Evolutionary conservation across 2,329 filamentous ascomycete genomes (phyloP).

Genomic region (Sarocladiaceae sp.): DNA sequence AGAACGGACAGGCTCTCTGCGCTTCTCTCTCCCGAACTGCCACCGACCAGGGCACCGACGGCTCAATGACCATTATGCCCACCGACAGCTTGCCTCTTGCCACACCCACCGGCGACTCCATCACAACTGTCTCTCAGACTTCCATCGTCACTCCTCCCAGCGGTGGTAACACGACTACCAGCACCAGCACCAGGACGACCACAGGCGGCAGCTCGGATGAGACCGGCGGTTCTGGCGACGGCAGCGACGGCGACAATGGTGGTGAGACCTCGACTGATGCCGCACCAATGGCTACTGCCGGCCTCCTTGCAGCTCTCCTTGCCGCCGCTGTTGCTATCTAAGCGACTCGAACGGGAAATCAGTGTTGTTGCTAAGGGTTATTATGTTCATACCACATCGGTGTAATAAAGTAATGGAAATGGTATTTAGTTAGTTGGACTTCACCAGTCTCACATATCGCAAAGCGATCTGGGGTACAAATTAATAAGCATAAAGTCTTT

Average conservation of each 20-base stretch:
- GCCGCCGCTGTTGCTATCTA: slow-evolving; percentile 12
- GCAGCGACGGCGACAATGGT: neutral
- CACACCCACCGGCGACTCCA: neutral
- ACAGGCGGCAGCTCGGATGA: neutral
- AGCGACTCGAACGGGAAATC: neutral
- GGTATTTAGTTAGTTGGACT: too few species aligned
- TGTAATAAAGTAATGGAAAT: too few species aligned
- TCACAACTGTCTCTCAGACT: neutral
- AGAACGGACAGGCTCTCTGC: too few species aligned
- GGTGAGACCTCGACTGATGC: neutral
- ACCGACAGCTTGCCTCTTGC: slow-evolving; percentile 1
- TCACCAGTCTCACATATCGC: too few species aligned
- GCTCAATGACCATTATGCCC: neutral
- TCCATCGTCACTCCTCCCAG: neutral
- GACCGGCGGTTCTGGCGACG: slow-evolving; percentile 2
- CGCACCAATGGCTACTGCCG: slow-evolving; percentile 9
- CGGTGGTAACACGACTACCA: neutral
- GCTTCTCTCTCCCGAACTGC: neutral
- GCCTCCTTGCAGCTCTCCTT: slow-evolving; percentile 17
- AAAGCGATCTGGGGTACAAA: too few species aligned
- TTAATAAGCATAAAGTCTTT: too few species aligned
- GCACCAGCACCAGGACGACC: slow-evolving; percentile 1
- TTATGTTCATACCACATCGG: too few species aligned
- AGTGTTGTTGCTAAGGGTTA: too few species aligned
- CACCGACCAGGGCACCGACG: neutral